These are phyloP conservation scores for Talaromyces sp. DNA, from an alignment of 2,329 filamentous ascomycete genomes.

Conservation along the genomic window DNA sequence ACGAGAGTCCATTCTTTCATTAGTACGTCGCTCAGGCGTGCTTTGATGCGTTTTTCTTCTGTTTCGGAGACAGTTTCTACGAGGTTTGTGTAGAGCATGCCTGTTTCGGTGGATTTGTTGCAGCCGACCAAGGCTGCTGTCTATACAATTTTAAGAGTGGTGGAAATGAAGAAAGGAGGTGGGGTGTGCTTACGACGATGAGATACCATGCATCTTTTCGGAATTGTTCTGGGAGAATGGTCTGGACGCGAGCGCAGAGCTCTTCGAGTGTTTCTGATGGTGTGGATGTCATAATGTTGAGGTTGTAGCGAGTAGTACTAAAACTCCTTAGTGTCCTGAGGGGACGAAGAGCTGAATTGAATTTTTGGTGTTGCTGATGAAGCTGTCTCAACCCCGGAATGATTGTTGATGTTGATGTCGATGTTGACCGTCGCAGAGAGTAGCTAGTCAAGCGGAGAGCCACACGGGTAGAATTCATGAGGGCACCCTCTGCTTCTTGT, in stretches of 20 bases:
- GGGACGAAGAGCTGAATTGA: not conserved
- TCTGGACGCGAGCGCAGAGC: conserved; percentile 27
- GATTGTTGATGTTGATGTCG: not conserved
- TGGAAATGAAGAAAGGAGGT: not conserved
- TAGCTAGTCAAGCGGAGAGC: conserved; percentile 5
- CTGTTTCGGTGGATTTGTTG: conserved; percentile 25
- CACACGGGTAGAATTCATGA: conserved; percentile 9
- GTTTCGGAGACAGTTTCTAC: conserved; percentile 18
- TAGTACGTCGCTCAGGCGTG: conserved; percentile 28
- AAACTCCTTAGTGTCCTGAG: not conserved
- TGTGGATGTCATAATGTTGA: conserved; percentile 2
- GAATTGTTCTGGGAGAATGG: conserved; percentile 44
- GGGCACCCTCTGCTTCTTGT: not conserved
- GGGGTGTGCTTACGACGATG: conserved; percentile 36
- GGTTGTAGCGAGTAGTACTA: not conserved
- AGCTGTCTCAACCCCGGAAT: not conserved
- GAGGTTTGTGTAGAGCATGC: conserved; percentile 28
- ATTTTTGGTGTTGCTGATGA: not conserved
- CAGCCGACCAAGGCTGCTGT: conserved; percentile 28
- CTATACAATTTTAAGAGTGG: conserved; percentile 9
- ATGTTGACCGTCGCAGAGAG: conserved; percentile 3
- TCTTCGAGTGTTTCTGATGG: conserved; percentile 29
- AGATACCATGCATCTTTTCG: conserved; percentile 59
- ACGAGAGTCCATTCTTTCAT: conserved; percentile 33
- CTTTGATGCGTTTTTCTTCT: conserved; percentile 21